Evolutionary conservation across 805 yeast genomes (phyloP), one percentile per base, ranked within the genome.

Genomic region (Metschnikowia borealis): DNA sequence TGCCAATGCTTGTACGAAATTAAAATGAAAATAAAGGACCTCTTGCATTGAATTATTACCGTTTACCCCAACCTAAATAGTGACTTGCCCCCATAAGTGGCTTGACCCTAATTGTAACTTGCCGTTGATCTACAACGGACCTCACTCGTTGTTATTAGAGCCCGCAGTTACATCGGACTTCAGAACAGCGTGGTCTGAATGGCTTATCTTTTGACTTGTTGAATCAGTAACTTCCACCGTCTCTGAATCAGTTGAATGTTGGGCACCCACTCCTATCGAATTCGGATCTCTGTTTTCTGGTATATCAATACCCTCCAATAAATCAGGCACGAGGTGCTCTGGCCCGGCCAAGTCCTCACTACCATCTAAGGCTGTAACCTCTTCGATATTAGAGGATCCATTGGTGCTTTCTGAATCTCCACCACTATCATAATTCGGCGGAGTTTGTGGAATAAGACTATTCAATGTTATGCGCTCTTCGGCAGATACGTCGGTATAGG

Each of bases 391-490:
- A 10, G 26, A 14, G 20, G 46, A 35, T 10, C 29, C 31, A 26
- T 44, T 36, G 39, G 23, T 20, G 46, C 18, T 35, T 13, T 26
- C 39, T 21, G 33, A 23, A 8, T 23, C 39, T 26, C 26, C 46
- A 3, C 34, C 39, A 15, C 33, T 44, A 23, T 44, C 46, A 36
- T 44, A 75, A 2, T 68, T 59, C 2, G 80, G 80, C 1, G 79
- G 80, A 31, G 56, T 52, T 29, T 57, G 48, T 4, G 78, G 73
- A 13, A 61, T 46, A 34, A 74, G 56, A 51, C 73, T 74, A 46
- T 66, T 62, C 58, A 75, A 61, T 1, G 78, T 73, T 17, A 74
- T 73, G 45, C 76, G 59, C 52, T 75, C 80, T 42, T 67, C 77
- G 14, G 54, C 59, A 0, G 71, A 67, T 21, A 55, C 62, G 17